Evolutionary conservation across 192 early-diverging fungal genomes (phyloP).

Genomic region (Lunasporangiospora selenospora): DNA sequence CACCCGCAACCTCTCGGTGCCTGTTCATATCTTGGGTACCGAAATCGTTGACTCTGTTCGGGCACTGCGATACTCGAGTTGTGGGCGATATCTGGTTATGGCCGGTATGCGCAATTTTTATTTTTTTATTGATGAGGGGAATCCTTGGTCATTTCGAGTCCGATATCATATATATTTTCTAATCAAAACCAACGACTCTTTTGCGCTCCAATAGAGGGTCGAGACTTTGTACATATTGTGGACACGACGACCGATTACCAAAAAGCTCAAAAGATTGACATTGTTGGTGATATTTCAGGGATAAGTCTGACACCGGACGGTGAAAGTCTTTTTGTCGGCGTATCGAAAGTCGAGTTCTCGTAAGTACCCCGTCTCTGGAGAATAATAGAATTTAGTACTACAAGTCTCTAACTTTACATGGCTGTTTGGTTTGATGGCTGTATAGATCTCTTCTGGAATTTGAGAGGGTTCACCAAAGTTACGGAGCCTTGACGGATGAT

Average conservation of each 20-base stretch:
- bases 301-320: conserved; percentile 38
- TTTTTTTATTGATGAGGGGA: background rate
- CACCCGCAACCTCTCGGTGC: conserved; percentile 20
- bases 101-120: conserved; percentile 10
- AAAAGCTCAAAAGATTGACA: conserved; percentile 34
- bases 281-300: conserved; percentile 41
- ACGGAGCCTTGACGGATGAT: background rate
- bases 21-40: conserved; percentile 17
- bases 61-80: conserved; percentile 34
- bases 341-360: conserved; percentile 34
- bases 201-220: conserved; percentile 19
- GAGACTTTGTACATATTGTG: conserved; percentile 33
- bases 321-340: conserved; percentile 25
- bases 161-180: too few species aligned
- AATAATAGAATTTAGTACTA: too few species aligned
- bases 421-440: too few species aligned
- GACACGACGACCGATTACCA: conserved; percentile 28
- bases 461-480: conserved; percentile 2
- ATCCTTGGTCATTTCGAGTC: too few species aligned
- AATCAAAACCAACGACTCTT: too few species aligned
- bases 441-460: conserved; percentile 42
- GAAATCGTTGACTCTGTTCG: conserved; percentile 28
- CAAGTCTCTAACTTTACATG: too few species aligned
- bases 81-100: conserved; percentile 38
- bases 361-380: too few species aligned